Percentiles rank a stretch among this genome's conserved stretches.
phyloP scores from a whole-genome alignment of 306 rosid genomes.

The cucumber (Cucumis sativus) region Cucumber_9930_V3 NC_026657.2:35612001-35612500 shows the following conservation, averaged over 20 bases:
- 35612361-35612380: neutral
- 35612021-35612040: slow-evolving; percentile 24
- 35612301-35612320: neutral
- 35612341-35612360: neutral
- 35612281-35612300: neutral
- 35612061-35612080: slow-evolving; percentile 48
- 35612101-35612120: slow-evolving; percentile 45
- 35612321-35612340: neutral
- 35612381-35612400: neutral
- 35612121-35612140: slow-evolving; percentile 52
- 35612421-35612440: neutral
- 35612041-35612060: slow-evolving; percentile 51
- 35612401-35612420: neutral
- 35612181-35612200: slow-evolving; percentile 37
- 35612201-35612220: neutral
- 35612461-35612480: neutral
- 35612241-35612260: neutral
- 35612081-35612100: slow-evolving; percentile 33
- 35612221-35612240: neutral
- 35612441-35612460: neutral
- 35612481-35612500: neutral
- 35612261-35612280: neutral
- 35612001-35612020: slow-evolving; percentile 49
- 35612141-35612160: slow-evolving; percentile 42
- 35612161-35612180: slow-evolving; percentile 34